Percentiles rank a stretch among this genome's conserved stretches.
Conservation (phyloP, 192 early-diverging fungal genomes). For the Lobosporangium transversale region DNA sequence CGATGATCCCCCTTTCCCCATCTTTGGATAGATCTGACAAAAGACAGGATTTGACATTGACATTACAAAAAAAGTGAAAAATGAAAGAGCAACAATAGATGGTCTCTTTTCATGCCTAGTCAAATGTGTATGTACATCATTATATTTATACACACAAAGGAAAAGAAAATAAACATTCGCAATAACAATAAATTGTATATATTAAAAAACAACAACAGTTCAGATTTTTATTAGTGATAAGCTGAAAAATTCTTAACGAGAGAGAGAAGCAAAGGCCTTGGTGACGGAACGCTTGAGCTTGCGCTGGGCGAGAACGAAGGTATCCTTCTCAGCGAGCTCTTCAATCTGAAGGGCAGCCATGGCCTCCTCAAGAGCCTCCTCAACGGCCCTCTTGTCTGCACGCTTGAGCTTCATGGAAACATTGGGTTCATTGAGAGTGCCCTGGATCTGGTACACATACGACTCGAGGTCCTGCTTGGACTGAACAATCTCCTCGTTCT, state of each 20-base stretch:
- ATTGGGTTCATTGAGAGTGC: slow-evolving; percentile 73
- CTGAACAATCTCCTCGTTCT: slow-evolving; percentile 78
- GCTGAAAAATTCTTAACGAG: slow-evolving; percentile 47
- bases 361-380: slow-evolving; percentile 80
- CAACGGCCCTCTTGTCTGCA: slow-evolving; percentile 76
- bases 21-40: too few species aligned
- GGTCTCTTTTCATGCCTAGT: too few species aligned
- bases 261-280: slow-evolving; percentile 72
- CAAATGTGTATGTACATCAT: background rate
- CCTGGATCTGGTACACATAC: slow-evolving; percentile 79
- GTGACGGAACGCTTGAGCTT: slow-evolving; percentile 77
- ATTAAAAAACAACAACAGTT: slow-evolving; percentile 14
- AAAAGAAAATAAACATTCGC: background rate
- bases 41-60: too few species aligned
- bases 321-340: slow-evolving; percentile 68
- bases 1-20: too few species aligned
- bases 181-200: background rate
- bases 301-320: slow-evolving; percentile 71
- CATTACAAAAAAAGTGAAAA: too few species aligned
- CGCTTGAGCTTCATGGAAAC: slow-evolving; percentile 77
- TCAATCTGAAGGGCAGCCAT: slow-evolving; percentile 77
- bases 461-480: slow-evolving; percentile 87
- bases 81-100: too few species aligned
- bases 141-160: background rate
- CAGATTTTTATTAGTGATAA: slow-evolving; percentile 23